phyloP scores from a whole-genome alignment of 129 eudicot genomes.

The Tagetes erecta region DNA sequence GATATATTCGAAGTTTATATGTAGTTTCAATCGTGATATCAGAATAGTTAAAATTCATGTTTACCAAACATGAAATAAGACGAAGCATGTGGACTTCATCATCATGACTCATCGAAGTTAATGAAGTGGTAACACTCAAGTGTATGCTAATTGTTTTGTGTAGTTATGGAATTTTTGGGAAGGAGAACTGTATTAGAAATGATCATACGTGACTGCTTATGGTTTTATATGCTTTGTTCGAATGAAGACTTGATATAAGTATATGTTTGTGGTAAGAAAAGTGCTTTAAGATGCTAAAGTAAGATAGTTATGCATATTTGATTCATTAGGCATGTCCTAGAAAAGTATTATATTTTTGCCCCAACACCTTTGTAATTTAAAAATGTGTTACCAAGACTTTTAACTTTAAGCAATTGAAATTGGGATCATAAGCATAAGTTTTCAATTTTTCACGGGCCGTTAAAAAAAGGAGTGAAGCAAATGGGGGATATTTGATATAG shows the following conservation, averaged over 20 bases:
- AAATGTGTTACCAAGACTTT: not conserved
- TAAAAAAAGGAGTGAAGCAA: constrained; percentile 5
- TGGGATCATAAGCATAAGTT: not conserved
- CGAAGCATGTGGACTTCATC: not conserved
- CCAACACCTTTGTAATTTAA: not conserved
- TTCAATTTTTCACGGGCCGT: not conserved
- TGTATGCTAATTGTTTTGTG: not conserved
- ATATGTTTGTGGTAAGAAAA: not conserved
- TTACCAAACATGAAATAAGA: not conserved
- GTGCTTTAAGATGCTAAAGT: not conserved
- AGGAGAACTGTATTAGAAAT: not conserved
- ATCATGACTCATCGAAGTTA: not conserved
- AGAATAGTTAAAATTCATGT: not conserved
- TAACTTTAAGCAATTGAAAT: not conserved
- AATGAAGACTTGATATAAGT: not conserved
- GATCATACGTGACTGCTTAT: not conserved
- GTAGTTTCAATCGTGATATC: constrained; percentile 3
- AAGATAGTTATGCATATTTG: not conserved
- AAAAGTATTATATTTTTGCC: not conserved
- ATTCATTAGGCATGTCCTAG: not conserved
- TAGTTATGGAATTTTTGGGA: not conserved
- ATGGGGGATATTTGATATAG: not conserved
- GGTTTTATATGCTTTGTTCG: not conserved
- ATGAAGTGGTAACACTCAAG: not conserved
- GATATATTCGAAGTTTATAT: not conserved